Conservation (phyloP, 1,139 yeast genomes). For the Debaryomycetaceae sp. region DNA sequence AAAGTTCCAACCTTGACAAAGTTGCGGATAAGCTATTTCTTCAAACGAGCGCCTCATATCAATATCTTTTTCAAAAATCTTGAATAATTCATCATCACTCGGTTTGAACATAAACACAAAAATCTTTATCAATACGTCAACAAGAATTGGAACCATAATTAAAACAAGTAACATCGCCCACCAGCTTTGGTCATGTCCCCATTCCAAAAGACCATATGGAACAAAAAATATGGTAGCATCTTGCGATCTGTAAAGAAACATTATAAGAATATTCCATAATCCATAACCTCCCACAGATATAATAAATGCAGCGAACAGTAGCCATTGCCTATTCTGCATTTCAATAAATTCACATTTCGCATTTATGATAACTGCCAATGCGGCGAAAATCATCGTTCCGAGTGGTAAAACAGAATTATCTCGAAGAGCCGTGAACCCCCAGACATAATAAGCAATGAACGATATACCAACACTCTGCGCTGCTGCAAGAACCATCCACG, state of each 20-base stretch:
- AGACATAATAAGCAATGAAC: constrained; percentile 61
- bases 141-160: constrained; percentile 53
- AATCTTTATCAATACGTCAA: constrained; percentile 65
- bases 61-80: constrained; percentile 68
- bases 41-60: constrained; percentile 71
- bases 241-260: constrained; percentile 59
- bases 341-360: constrained; percentile 79
- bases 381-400: constrained; percentile 73
- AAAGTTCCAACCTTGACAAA: constrained; percentile 81
- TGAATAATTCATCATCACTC: constrained; percentile 76
- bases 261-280: constrained; percentile 78
- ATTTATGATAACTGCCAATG: constrained; percentile 68
- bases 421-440: constrained; percentile 62
- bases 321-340: constrained; percentile 74
- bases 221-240: constrained; percentile 71
- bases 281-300: constrained; percentile 88
- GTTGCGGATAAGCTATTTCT: constrained; percentile 64
- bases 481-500: constrained; percentile 81
- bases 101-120: constrained; percentile 57
- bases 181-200: constrained; percentile 78
- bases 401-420: constrained; percentile 82
- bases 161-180: constrained; percentile 75
- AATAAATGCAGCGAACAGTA: constrained; percentile 64
- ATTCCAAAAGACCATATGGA: constrained; percentile 61
- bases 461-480: constrained; percentile 69